Percentiles rank a stretch among this genome's conserved stretches.
Conservation (phyloP, 1,139 yeast species). For the Kurtzmaniella quercitrusa region DNA sequence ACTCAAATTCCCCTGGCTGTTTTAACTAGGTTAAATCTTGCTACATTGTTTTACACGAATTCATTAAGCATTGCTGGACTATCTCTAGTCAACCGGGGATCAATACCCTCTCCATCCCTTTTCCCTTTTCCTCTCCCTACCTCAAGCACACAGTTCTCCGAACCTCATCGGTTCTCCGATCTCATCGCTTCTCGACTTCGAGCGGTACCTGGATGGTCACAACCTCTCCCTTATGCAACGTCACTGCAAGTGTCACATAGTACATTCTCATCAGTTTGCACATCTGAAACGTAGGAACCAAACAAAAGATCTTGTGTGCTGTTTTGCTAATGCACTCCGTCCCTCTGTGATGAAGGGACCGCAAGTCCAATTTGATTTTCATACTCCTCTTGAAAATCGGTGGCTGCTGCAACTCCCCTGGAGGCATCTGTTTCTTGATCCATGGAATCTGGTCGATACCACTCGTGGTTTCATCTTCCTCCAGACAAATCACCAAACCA, state of each 20-base stretch:
- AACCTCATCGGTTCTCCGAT: neutral
- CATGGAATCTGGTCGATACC: neutral
- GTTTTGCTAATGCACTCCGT: neutral
- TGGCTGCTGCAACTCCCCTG: neutral
- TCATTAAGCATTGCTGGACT: too few relatives aligned
- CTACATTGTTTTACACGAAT: too few relatives aligned
- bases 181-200: constrained; percentile 7
- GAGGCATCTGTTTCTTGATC: neutral
- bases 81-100: too few relatives aligned
- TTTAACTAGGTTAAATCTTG: too few relatives aligned
- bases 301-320: constrained; percentile 11
- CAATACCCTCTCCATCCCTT: too few relatives aligned
- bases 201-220: constrained; percentile 17
- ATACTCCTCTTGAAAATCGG: neutral
- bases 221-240: constrained; percentile 16
- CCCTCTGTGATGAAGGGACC: neutral
- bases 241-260: constrained; percentile 15
- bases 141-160: too few relatives aligned
- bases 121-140: too few relatives aligned
- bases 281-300: constrained; percentile 23
- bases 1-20: too few relatives aligned
- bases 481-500: neutral
- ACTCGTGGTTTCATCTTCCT: neutral
- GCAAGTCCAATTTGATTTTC: neutral
- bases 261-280: constrained; percentile 20